These are phyloP conservation scores for Trichoderma lentiforme DNA, from an alignment of 2,329 filamentous ascomycete species.

Conservation along the genomic window DNA sequence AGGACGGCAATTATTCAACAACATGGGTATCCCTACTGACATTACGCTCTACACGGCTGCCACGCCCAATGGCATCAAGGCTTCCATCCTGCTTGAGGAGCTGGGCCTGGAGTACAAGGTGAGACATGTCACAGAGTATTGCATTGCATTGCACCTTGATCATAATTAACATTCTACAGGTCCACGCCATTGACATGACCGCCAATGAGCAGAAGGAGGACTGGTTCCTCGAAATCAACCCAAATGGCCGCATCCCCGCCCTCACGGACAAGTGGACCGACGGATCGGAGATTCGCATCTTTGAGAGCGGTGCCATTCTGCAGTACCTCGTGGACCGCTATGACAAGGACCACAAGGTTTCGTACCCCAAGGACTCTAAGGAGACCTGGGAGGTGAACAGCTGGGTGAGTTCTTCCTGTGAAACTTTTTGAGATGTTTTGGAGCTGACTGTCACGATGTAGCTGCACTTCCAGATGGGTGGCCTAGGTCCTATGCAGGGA, in stretches of 20 bases:
- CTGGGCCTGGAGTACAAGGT: conserved; percentile 78
- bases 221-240: conserved; percentile 90
- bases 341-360: conserved; percentile 78
- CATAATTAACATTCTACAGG: conserved; percentile 27
- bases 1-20: conserved; percentile 26
- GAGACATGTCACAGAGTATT: neutral
- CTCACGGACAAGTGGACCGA: conserved; percentile 75
- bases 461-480: conserved; percentile 74
- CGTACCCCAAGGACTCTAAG: conserved; percentile 66
- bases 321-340: conserved; percentile 81
- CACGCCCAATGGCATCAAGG: conserved; percentile 89
- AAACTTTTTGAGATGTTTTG: neutral
- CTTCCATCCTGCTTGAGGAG: conserved; percentile 83
- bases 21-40: conserved; percentile 45
- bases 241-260: conserved; percentile 87
- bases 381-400: conserved; percentile 78
- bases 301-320: conserved; percentile 81
- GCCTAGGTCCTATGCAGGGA: conserved; percentile 75
- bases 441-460: conserved; percentile 22
- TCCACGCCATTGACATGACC: conserved; percentile 63
- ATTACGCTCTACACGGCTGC: conserved; percentile 79
- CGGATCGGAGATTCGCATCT: conserved; percentile 70
- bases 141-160: neutral
- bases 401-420: conserved; percentile 55
- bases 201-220: conserved; percentile 78